Evolutionary conservation across 495 filamentous ascomycete genomes (phyloP).

Genomic region (Neurospora cerealis): DNA sequence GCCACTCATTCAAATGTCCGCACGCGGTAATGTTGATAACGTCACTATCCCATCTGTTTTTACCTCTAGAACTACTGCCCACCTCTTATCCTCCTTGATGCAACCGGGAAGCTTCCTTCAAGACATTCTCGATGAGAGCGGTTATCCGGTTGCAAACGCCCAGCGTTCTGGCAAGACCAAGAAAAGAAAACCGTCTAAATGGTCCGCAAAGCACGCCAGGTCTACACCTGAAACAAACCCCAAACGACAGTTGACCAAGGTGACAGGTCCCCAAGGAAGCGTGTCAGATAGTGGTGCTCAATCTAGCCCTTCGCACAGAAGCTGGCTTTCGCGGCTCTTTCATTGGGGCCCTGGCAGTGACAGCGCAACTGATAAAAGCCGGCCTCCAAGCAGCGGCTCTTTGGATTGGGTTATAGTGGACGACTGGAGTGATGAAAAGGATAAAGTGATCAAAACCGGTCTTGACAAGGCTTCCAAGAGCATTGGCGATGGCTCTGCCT

Average conservation of each 20-base stretch:
- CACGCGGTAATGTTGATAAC: slow-evolving; percentile 86
- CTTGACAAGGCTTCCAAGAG: slow-evolving; percentile 25
- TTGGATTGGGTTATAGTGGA: slow-evolving; percentile 67
- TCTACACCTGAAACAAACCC: slow-evolving; percentile 9
- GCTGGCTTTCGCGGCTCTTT: slow-evolving; percentile 50
- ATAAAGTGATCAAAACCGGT: slow-evolving; percentile 22
- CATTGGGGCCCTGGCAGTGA: slow-evolving; percentile 31
- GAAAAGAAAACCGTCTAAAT: slow-evolving; percentile 30
- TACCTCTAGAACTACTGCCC: slow-evolving; percentile 88
- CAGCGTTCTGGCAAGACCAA: slow-evolving; percentile 35
- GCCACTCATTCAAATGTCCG: slow-evolving; percentile 92
- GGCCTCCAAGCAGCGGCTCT: slow-evolving; percentile 74
- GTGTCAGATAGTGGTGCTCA: slow-evolving; percentile 1
- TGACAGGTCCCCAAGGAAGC: slow-evolving; percentile 4
- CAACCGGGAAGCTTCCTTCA: slow-evolving; percentile 56
- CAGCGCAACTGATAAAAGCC: slow-evolving; percentile 43
- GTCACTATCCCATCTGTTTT: slow-evolving; percentile 90
- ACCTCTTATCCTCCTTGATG: slow-evolving; percentile 82
- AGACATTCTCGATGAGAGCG: slow-evolving; percentile 42
- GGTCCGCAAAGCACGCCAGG: slow-evolving; percentile 6
- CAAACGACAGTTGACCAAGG: slow-evolving; percentile 4
- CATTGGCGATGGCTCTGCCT: slow-evolving; percentile 7
- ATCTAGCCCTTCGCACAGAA: slow-evolving; percentile 6
- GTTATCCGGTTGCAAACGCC: slow-evolving; percentile 37
- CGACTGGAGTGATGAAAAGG: slow-evolving; percentile 51